Conservation (phyloP, 2,329 filamentous ascomycete species). For the Ambrosiella xylebori region DNA sequence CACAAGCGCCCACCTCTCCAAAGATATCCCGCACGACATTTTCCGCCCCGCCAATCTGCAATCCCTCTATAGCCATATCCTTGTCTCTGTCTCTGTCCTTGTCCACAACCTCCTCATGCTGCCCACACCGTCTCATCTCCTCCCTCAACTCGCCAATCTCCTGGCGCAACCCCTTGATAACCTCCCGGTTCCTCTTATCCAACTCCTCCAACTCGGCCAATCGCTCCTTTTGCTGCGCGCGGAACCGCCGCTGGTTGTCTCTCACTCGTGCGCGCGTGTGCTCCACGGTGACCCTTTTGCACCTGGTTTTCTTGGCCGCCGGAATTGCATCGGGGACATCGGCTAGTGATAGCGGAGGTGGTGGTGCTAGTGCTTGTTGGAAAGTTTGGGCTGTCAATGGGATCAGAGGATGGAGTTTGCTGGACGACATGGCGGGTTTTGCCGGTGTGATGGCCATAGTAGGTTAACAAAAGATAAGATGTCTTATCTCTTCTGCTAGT, state of each 20-base stretch:
- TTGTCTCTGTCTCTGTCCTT: too few relatives aligned
- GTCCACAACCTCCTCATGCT: background rate
- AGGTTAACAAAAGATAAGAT: too few relatives aligned
- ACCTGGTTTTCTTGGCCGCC: slow-evolving; percentile 3
- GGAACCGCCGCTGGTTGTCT: slow-evolving; percentile 35
- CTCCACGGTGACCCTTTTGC: slow-evolving; percentile 16
- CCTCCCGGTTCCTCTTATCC: slow-evolving; percentile 1
- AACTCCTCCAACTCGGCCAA: slow-evolving; percentile 19
- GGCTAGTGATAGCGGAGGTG: background rate
- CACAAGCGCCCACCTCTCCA: background rate
- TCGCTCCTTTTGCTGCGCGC: slow-evolving; percentile 25
- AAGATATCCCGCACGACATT: background rate
- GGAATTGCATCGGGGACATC: background rate
- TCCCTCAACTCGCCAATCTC: background rate
- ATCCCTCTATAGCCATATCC: background rate
- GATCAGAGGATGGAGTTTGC: too few relatives aligned
- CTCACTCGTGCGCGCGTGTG: slow-evolving; percentile 25
- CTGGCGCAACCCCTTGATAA: slow-evolving; percentile 1
- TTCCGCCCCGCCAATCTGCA: background rate
- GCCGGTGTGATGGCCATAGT: too few relatives aligned
- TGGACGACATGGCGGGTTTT: too few relatives aligned
- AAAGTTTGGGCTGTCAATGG: too few relatives aligned
- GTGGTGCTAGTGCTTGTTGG: too few relatives aligned
- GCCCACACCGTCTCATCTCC: slow-evolving; percentile 6
- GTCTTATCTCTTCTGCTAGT: too few relatives aligned